A percentile compares a stretch with the other conserved stretches of the same genome.
phyloP scores from a whole-genome alignment of 257 asterid species.

The Fraxinus quadrangulata region DNA sequence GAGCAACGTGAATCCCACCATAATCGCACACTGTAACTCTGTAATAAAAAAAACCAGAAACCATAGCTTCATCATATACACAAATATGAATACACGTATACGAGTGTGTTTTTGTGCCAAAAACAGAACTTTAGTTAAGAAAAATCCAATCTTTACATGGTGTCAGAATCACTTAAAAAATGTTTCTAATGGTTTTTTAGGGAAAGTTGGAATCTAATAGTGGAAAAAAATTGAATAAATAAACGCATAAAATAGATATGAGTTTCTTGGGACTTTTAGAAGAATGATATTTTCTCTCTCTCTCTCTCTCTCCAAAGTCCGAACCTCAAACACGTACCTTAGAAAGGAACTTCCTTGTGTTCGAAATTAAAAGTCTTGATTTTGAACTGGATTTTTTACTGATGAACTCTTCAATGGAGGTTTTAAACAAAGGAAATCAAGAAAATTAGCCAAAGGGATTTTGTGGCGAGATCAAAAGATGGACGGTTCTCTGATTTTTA shows the following conservation, averaged over 20 bases:
- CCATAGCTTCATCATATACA: slow-evolving; percentile 6
- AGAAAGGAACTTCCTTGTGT: slow-evolving; percentile 19
- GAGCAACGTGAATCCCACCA: slow-evolving; percentile 28
- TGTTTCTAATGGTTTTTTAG: neutral
- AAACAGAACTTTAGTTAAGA: neutral
- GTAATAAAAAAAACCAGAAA: slow-evolving; percentile 20
- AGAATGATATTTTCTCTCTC: neutral
- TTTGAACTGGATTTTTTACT: neutral
- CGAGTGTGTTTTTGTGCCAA: neutral
- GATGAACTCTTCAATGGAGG: neutral
- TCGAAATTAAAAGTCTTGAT: slow-evolving; percentile 4
- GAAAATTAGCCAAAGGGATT: neutral
- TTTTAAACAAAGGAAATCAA: neutral
- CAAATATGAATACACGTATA: neutral
- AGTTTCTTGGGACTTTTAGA: neutral
- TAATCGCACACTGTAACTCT: slow-evolving; percentile 22
- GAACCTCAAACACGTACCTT: slow-evolving; percentile 31
- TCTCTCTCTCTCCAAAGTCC: neutral
- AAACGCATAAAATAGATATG: neutral
- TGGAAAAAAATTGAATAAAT: neutral
- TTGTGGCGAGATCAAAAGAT: neutral
- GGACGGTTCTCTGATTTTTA: neutral
- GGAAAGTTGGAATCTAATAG: neutral
- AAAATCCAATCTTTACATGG: slow-evolving; percentile 21
- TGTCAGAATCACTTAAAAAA: neutral